Evolutionary conservation across 2,329 filamentous ascomycete genomes (phyloP).

Genomic region (Aureobasidium sp.): DNA sequence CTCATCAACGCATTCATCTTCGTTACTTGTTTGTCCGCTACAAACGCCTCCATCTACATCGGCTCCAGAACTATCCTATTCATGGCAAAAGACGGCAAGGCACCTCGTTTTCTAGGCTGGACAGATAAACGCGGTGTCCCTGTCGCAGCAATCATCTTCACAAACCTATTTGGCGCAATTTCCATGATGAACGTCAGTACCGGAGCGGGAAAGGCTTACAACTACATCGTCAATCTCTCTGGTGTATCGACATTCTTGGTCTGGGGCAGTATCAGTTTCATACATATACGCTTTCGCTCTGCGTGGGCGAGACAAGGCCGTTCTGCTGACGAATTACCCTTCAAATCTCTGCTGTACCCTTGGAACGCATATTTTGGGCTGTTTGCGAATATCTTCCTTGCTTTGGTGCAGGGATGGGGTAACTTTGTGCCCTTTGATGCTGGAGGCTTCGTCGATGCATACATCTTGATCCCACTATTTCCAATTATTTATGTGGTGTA

Average conservation of each 20-base stretch:
- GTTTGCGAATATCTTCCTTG: conserved; percentile 41
- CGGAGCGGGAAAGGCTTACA: conserved; percentile 57
- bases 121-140: conserved; percentile 56
- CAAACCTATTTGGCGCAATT: conserved; percentile 63
- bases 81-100: conserved; percentile 67
- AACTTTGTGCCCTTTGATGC: conserved; percentile 46
- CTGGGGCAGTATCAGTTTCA: conserved; percentile 63
- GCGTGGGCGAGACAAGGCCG: conserved; percentile 57
- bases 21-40: conserved; percentile 62
- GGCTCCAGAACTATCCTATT: conserved; percentile 66
- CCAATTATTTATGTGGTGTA: conserved; percentile 40
- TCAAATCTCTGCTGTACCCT: conserved; percentile 42
- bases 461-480: conserved; percentile 48
- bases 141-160: conserved; percentile 55
- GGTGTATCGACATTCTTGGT: conserved; percentile 66
- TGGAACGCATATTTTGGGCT: conserved; percentile 46
- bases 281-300: conserved; percentile 62
- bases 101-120: conserved; percentile 60
- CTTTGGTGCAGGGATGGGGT: conserved; percentile 48
- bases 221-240: conserved; percentile 56
- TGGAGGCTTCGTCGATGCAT: conserved; percentile 48
- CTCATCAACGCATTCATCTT: conserved; percentile 74
- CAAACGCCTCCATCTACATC: conserved; percentile 73
- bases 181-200: conserved; percentile 69
- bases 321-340: conserved; percentile 43